Conservation (phyloP, 2,329 filamentous ascomycete species). For the Cryphonectria radicalis region DNA sequence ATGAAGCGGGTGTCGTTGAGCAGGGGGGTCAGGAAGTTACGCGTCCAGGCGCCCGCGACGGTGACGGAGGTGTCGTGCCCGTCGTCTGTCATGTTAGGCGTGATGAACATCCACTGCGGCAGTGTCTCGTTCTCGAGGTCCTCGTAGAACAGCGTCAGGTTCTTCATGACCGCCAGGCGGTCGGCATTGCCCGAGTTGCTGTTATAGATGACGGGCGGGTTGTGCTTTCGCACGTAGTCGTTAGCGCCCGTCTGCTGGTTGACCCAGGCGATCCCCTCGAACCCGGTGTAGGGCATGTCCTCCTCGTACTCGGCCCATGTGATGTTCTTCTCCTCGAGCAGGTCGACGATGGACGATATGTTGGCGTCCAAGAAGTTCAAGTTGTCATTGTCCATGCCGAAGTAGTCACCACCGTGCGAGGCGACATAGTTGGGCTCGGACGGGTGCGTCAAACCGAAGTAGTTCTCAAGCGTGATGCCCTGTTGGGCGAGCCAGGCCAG, state of each 20-base stretch:
- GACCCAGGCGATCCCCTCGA: constrained; percentile 64
- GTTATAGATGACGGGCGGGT: constrained; percentile 69
- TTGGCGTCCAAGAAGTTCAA: constrained; percentile 63
- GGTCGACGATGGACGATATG: constrained; percentile 69
- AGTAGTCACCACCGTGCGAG: constrained; percentile 71
- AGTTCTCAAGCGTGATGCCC: constrained; percentile 65
- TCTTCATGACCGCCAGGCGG: constrained; percentile 73
- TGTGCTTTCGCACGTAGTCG: constrained; percentile 85
- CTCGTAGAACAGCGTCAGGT: constrained; percentile 68
- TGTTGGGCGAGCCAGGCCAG: constrained; percentile 60
- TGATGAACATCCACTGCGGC: constrained; percentile 75
- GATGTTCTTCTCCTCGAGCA: constrained; percentile 67
- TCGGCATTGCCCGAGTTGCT: constrained; percentile 61
- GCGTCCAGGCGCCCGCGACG: constrained; percentile 69
- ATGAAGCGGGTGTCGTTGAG: constrained; percentile 72
- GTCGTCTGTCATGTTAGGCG: constrained; percentile 76
- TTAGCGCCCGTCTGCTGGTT: constrained; percentile 70
- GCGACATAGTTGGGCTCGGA: constrained; percentile 79
- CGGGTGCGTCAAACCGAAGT: constrained; percentile 70
- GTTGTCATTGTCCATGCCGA: constrained; percentile 72
- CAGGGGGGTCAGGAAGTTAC: constrained; percentile 71
- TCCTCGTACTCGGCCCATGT: constrained; percentile 78
- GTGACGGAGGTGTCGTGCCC: constrained; percentile 76
- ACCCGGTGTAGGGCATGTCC: constrained; percentile 76
- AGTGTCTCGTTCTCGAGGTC: constrained; percentile 67